Conservation (phyloP, 257 asterid species). For the Solanum clarkiae region DNA sequence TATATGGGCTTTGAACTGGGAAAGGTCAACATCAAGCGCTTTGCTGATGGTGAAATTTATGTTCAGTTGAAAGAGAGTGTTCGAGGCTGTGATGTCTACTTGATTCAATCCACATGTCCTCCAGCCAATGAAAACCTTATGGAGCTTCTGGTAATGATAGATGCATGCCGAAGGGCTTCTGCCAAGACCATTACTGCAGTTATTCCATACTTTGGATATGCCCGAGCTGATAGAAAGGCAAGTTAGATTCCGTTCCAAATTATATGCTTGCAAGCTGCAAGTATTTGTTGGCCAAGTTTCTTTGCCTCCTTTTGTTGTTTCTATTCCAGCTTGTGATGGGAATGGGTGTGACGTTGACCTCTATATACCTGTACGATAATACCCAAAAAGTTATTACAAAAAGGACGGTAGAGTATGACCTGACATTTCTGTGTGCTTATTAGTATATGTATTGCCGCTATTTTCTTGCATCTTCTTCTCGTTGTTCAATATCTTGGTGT, state of each 20-base stretch:
- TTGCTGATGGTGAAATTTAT: conserved; percentile 93
- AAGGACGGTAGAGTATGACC: background rate
- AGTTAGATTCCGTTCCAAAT: background rate
- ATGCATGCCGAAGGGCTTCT: conserved; percentile 94
- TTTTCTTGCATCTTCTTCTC: background rate
- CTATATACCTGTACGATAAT: background rate
- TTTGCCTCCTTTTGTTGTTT: background rate
- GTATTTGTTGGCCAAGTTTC: background rate
- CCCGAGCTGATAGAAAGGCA: conserved; percentile 91
- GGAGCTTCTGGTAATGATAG: conserved; percentile 89
- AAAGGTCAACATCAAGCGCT: conserved; percentile 47
- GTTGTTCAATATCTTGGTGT: background rate
- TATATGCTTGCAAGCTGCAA: background rate
- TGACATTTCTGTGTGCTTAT: background rate
- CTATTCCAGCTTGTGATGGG: background rate
- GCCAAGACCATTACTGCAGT: conserved; percentile 85
- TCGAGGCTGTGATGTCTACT: conserved; percentile 80
- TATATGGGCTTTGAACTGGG: conserved; percentile 86
- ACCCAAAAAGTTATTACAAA: background rate
- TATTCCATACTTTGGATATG: conserved; percentile 89
- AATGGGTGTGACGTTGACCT: background rate
- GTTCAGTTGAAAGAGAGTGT: conserved; percentile 94
- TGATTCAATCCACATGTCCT: conserved; percentile 81
- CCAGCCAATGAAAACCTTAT: conserved; percentile 86
- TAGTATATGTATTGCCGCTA: background rate